phyloP scores from a whole-genome alignment of 371 early-diverging fungal genomes.

The Actinomortierella ambigua region DNA sequence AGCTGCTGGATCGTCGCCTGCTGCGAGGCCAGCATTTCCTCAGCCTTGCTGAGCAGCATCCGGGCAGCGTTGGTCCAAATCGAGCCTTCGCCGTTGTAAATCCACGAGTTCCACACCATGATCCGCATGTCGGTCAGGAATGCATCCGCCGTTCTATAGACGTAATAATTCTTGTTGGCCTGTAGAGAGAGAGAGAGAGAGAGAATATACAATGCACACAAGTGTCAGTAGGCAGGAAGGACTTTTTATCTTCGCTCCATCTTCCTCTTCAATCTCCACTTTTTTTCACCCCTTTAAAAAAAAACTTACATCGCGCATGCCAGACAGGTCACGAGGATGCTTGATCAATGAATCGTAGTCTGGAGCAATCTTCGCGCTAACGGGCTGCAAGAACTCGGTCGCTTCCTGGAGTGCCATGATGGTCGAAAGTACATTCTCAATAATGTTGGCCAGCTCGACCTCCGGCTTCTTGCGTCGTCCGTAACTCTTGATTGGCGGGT shows the following conservation, averaged over 20 bases:
- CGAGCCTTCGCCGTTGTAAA: conserved; percentile 38
- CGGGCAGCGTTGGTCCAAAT: conserved; percentile 31
- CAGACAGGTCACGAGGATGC: conserved; percentile 42
- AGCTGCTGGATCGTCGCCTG: conserved; percentile 29
- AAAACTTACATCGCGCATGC: conserved; percentile 40
- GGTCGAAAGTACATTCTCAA: conserved; percentile 31
- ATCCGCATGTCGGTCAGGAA: conserved; percentile 43
- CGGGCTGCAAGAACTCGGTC: conserved; percentile 33
- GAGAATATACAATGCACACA: no score
- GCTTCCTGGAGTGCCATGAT: conserved; percentile 45
- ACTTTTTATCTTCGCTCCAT: no score
- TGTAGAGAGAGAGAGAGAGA: no score
- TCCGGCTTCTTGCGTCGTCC: conserved; percentile 45
- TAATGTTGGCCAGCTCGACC: conserved; percentile 42
- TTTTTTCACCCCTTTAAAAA: no score
- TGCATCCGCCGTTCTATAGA: conserved; percentile 36
- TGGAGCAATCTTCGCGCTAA: conserved; percentile 44
- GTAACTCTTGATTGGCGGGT: conserved; percentile 29
- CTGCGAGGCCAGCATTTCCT: conserved; percentile 31
- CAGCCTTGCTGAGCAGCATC: conserved; percentile 20
- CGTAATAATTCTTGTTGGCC: conserved; percentile 40
- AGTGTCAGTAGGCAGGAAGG: no score
- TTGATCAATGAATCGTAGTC: conserved; percentile 43
- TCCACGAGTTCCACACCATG: conserved; percentile 44
- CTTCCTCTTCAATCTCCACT: no score